Percentiles rank a stretch among this genome's conserved stretches.
phyloP scores from a whole-genome alignment of 257 asterid species.

The Solanum dulcamara region DNA sequence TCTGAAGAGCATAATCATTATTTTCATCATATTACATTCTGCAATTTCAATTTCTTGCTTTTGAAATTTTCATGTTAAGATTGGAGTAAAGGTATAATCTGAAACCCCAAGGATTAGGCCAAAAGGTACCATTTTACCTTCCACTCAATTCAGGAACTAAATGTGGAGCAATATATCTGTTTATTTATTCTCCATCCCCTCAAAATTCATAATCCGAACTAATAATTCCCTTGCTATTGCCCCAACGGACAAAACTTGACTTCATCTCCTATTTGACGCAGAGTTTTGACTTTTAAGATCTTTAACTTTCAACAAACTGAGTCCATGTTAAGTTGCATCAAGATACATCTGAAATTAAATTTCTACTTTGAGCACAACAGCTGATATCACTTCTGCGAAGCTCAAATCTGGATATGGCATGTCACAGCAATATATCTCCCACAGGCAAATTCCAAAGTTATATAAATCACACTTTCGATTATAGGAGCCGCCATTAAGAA shows the following conservation, averaged over 20 bases:
- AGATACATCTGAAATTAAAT: neutral
- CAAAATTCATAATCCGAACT: neutral
- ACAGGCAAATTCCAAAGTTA: slow-evolving; percentile 79
- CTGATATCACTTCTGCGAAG: slow-evolving; percentile 74
- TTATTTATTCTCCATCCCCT: neutral
- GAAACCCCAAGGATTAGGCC: neutral
- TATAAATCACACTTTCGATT: slow-evolving; percentile 80
- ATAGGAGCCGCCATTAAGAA: slow-evolving; percentile 73
- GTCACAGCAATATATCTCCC: slow-evolving; percentile 91
- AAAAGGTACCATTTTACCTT: neutral
- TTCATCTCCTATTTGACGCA: neutral
- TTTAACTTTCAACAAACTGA: neutral
- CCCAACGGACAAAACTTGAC: neutral
- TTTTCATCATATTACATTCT: slow-evolving; percentile 1
- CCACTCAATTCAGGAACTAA: neutral
- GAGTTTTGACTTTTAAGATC: neutral
- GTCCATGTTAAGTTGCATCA: neutral
- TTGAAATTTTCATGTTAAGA: neutral
- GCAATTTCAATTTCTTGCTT: neutral
- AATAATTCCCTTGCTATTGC: neutral
- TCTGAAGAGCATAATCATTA: slow-evolving; percentile 2
- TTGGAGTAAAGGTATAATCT: neutral
- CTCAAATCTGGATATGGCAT: slow-evolving; percentile 83
- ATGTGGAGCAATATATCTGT: neutral
- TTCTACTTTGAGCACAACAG: slow-evolving; percentile 27